These are phyloP conservation scores for Zasmidium cellare DNA, from an alignment of 2,329 filamentous ascomycete species.

Conservation along the genomic window DNA sequence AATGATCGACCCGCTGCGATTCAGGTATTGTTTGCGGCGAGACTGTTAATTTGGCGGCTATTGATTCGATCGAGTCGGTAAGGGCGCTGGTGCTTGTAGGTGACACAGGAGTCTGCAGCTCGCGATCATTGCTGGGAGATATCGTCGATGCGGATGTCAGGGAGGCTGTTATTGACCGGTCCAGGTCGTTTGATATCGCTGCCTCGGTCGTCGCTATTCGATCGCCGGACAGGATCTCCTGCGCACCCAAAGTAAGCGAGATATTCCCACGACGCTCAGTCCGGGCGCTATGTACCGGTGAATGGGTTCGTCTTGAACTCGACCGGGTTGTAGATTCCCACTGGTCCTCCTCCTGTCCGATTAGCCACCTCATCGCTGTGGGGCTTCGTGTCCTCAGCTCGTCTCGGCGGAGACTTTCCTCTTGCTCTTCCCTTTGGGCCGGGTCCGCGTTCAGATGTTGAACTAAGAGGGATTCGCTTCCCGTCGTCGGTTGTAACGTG, in stretches of 20 bases:
- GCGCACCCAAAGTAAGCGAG: background rate
- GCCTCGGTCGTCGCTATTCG: slow-evolving; percentile 20
- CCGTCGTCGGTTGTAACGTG: slow-evolving; percentile 36
- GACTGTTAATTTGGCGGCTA: slow-evolving; percentile 29
- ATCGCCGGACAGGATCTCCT: slow-evolving; percentile 28
- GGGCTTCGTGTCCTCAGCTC: slow-evolving; percentile 28
- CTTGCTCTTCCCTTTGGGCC: slow-evolving; percentile 18
- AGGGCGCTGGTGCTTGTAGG: slow-evolving; percentile 22
- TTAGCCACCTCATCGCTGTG: slow-evolving; percentile 32
- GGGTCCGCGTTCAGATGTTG: slow-evolving; percentile 16
- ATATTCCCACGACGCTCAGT: background rate
- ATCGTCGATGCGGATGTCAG: slow-evolving; percentile 36
- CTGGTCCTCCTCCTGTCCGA: slow-evolving; percentile 20
- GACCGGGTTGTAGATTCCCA: slow-evolving; percentile 23
- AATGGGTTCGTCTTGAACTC: slow-evolving; percentile 33
- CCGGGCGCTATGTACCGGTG: slow-evolving; percentile 27
- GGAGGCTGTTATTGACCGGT: slow-evolving; percentile 24
- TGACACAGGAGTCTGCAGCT: slow-evolving; percentile 22
- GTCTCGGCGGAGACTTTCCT: slow-evolving; percentile 32
- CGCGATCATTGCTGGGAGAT: slow-evolving; percentile 25
- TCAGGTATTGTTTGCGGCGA: slow-evolving; percentile 36
- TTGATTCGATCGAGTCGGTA: slow-evolving; percentile 30
- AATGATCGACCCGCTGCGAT: slow-evolving; percentile 25
- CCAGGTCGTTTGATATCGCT: slow-evolving; percentile 22
- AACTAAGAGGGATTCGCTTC: slow-evolving; percentile 29